Percentiles rank a stretch among this genome's conserved stretches.
Conservation (phyloP, 2,329 filamentous ascomycete species). For the Cladosporium phlei region DNA sequence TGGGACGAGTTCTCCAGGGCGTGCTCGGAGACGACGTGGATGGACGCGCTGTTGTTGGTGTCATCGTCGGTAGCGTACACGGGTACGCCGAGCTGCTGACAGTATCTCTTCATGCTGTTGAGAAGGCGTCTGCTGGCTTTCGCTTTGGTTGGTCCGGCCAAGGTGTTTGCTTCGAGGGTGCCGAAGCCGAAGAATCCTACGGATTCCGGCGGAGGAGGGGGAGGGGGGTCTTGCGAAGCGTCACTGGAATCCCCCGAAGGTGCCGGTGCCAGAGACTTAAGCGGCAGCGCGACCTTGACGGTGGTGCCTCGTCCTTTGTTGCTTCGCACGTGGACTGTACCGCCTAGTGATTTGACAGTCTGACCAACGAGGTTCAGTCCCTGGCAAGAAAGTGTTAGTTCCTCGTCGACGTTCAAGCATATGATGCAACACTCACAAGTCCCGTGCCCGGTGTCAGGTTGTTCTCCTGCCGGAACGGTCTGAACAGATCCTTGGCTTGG, state of each 20-base stretch:
- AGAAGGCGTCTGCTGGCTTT: not conserved
- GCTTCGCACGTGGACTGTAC: conserved; percentile 42
- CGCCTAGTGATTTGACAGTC: conserved; percentile 57
- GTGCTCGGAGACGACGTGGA: not conserved
- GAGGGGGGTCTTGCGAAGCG: not conserved
- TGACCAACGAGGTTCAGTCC: conserved; percentile 57
- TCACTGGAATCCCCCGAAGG: not conserved
- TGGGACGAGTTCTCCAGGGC: not conserved
- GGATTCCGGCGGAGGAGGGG: not conserved
- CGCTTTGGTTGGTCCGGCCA: no score
- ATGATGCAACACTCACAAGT: conserved; percentile 38
- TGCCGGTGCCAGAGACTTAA: not conserved
- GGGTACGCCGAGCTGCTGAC: not conserved
- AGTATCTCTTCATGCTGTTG: not conserved
- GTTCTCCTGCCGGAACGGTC: conserved; percentile 62
- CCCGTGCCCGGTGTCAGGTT: conserved; percentile 57
- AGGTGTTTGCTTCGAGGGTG: not conserved
- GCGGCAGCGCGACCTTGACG: conserved; percentile 18
- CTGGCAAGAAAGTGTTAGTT: not conserved
- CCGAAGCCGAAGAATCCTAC: not conserved
- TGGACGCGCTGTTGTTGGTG: not conserved
- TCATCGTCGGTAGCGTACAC: not conserved
- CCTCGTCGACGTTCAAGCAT: not conserved
- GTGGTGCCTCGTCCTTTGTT: conserved; percentile 23
- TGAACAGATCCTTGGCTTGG: conserved; percentile 56